Percentiles rank a stretch among this genome's conserved stretches.
These are phyloP conservation scores for Chaetomium strumarium DNA, from an alignment of 2,329 filamentous ascomycete species.

Conservation along the genomic window DNA sequence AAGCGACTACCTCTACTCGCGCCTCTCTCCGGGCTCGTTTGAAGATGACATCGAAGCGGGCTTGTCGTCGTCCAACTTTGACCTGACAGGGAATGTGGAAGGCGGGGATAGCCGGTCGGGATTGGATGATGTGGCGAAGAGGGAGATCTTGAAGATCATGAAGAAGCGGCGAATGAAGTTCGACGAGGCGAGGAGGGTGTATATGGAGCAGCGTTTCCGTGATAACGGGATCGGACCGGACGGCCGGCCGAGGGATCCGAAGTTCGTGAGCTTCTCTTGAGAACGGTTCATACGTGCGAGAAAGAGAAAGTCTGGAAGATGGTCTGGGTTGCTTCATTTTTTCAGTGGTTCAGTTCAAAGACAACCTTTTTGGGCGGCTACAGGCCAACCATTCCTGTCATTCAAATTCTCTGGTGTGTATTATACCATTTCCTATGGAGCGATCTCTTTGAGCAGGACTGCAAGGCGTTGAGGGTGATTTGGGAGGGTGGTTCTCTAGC, in stretches of 20 bases:
- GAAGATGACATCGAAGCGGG: slow-evolving; percentile 81
- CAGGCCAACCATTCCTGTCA: not conserved
- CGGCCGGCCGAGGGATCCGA: slow-evolving; percentile 81
- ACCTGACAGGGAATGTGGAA: slow-evolving; percentile 73
- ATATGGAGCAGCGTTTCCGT: slow-evolving; percentile 79
- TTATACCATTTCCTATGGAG: slow-evolving; percentile 3
- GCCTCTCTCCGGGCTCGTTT: slow-evolving; percentile 60
- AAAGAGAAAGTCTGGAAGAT: not conserved
- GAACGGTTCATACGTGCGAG: not conserved
- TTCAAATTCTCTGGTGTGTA: not conserved
- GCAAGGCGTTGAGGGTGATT: slow-evolving; percentile 8
- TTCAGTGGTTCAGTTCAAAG: not conserved
- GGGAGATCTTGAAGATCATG: slow-evolving; percentile 85
- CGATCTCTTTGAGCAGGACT: not conserved
- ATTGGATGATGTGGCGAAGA: slow-evolving; percentile 73
- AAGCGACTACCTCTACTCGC: slow-evolving; percentile 64
- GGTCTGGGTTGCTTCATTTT: not conserved
- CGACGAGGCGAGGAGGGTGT: slow-evolving; percentile 82
- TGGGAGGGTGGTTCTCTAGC: not conserved
- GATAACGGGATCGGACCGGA: slow-evolving; percentile 85
- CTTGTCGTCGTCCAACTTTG: slow-evolving; percentile 75
- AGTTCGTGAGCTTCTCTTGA: slow-evolving; percentile 88
- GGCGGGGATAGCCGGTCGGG: slow-evolving; percentile 73
- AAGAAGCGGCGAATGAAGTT: slow-evolving; percentile 75
- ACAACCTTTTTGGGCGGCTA: not conserved